A percentile compares a stretch with the other conserved stretches of the same genome.
These are phyloP conservation scores for Arachis monticola DNA, from an alignment of 331 rosid genomes.

Conservation along the genomic window DNA sequence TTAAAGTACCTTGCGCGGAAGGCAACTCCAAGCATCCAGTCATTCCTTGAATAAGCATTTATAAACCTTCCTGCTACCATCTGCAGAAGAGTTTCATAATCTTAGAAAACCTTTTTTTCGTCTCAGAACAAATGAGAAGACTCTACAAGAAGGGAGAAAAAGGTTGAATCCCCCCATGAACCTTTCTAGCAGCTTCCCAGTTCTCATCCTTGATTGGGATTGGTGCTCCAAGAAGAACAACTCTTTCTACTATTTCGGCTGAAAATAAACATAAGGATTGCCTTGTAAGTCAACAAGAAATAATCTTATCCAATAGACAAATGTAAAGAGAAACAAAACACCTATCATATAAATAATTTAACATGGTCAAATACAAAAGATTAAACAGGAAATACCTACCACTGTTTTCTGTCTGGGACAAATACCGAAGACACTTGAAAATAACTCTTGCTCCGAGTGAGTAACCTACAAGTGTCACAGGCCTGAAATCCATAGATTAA, in stretches of 20 bases:
- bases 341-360: neutral
- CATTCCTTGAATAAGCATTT: slow-evolving; percentile 64
- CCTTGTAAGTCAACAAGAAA: neutral
- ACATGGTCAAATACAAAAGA: neutral
- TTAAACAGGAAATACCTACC: slow-evolving; percentile 39
- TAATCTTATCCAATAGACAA: neutral
- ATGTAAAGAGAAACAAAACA: neutral
- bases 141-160: neutral
- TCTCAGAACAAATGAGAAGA: neutral
- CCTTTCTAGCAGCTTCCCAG: slow-evolving; percentile 65
- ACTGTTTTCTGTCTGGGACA: slow-evolving; percentile 50
- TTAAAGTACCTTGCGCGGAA: slow-evolving; percentile 58
- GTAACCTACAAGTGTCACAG: slow-evolving; percentile 67
- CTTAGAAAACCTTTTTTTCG: neutral
- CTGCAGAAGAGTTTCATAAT: slow-evolving; percentile 35
- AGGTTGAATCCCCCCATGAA: slow-evolving; percentile 23
- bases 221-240: slow-evolving; percentile 70
- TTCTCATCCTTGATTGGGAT: slow-evolving; percentile 58
- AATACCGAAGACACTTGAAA: slow-evolving; percentile 56
- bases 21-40: slow-evolving; percentile 67
- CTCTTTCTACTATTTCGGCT: slow-evolving; percentile 62
- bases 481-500: slow-evolving; percentile 52
- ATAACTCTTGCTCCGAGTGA: slow-evolving; percentile 68
- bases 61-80: slow-evolving; percentile 80
- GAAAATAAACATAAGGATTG: slow-evolving; percentile 26